A percentile compares a stretch with the other conserved stretches of the same genome.
phyloP scores from a whole-genome alignment of 1,139 yeast genomes.

The Geotrichum citri-aurantii region DNA sequence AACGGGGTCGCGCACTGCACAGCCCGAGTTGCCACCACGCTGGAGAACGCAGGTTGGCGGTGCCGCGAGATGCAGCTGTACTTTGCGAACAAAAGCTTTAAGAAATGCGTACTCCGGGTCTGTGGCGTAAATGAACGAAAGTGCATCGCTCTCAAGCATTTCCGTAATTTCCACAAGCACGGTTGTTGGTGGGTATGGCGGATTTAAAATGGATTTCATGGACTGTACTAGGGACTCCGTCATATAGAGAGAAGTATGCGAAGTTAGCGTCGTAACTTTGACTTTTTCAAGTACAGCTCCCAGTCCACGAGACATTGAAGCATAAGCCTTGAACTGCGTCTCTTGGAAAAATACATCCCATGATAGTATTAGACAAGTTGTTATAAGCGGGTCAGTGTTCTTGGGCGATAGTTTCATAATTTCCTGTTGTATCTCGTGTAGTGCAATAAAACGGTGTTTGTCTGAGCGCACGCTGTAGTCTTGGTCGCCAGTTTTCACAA shows the following conservation, averaged over 20 bases:
- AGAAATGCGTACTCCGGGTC: conserved; percentile 23
- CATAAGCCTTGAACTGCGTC: conserved; percentile 28
- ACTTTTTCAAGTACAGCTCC: conserved; percentile 32
- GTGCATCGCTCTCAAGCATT: not conserved
- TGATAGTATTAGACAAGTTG: conserved; percentile 30
- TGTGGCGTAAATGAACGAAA: not conserved
- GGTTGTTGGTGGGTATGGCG: conserved; percentile 28
- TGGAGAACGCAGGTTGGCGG: not conserved
- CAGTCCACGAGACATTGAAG: conserved; percentile 30
- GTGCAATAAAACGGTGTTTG: conserved; percentile 30
- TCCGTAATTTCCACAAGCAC: not conserved
- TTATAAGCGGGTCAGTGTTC: conserved; percentile 29
- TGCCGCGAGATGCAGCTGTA: conserved; percentile 21
- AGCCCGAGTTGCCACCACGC: not conserved
- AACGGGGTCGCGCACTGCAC: conserved; percentile 20
- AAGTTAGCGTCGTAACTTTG: conserved; percentile 24
- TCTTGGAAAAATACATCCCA: conserved; percentile 35
- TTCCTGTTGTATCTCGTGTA: conserved; percentile 28
- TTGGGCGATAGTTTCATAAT: conserved; percentile 23
- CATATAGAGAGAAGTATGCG: conserved; percentile 31
- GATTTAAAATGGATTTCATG: conserved; percentile 35
- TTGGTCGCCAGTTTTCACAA: conserved; percentile 23
- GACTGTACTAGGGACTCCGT: conserved; percentile 31
- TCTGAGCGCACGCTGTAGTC: conserved; percentile 24
- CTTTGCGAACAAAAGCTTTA: conserved; percentile 21